Percentiles rank a stretch among this genome's conserved stretches.
These are phyloP conservation scores for Fusarium pilosicola DNA, from an alignment of 2,329 filamentous ascomycete species.

Conservation along the genomic window DNA sequence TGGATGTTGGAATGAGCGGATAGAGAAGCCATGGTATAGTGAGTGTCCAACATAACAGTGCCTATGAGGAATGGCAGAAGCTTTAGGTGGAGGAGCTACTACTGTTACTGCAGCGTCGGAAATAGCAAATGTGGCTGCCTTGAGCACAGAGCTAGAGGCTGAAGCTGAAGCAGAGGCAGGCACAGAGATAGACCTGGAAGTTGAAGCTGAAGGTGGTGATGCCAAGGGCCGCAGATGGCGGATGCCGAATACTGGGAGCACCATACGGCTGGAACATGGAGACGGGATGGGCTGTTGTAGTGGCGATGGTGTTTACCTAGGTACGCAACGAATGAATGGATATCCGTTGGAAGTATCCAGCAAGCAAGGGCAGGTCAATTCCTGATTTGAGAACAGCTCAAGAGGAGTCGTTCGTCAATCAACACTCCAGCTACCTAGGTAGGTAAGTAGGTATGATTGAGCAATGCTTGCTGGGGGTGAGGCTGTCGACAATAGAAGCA, in stretches of 20 bases:
- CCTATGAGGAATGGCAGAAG: not conserved
- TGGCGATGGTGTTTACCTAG: constrained; percentile 9
- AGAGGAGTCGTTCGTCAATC: constrained; percentile 10
- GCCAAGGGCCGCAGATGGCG: constrained; percentile 44
- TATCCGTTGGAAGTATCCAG: constrained; percentile 6
- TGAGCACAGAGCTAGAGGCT: constrained; percentile 11
- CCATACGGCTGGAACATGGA: constrained; percentile 44
- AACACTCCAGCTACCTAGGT: not conserved
- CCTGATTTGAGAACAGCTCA: not conserved
- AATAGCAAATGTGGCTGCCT: constrained; percentile 2
- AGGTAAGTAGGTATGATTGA: not conserved
- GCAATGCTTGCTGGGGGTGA: constrained; percentile 1
- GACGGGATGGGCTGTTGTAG: constrained; percentile 38
- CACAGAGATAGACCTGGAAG: not conserved
- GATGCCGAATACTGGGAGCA: constrained; percentile 37
- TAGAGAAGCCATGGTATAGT: constrained; percentile 15
- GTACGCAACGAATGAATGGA: not conserved
- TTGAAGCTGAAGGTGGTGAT: constrained; percentile 12
- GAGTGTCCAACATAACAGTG: constrained; percentile 5
- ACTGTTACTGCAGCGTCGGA: not conserved
- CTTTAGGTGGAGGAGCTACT: constrained; percentile 4
- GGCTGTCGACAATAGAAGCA: not conserved
- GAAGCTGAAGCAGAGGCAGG: not conserved
- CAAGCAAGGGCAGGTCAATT: constrained; percentile 2
- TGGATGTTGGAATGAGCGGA: constrained; percentile 36